Evolutionary conservation across 2,329 filamentous ascomycete species (phyloP), one percentile per base, ranked within the genome.

Genomic region (Neonectria neomacrospora): DNA sequence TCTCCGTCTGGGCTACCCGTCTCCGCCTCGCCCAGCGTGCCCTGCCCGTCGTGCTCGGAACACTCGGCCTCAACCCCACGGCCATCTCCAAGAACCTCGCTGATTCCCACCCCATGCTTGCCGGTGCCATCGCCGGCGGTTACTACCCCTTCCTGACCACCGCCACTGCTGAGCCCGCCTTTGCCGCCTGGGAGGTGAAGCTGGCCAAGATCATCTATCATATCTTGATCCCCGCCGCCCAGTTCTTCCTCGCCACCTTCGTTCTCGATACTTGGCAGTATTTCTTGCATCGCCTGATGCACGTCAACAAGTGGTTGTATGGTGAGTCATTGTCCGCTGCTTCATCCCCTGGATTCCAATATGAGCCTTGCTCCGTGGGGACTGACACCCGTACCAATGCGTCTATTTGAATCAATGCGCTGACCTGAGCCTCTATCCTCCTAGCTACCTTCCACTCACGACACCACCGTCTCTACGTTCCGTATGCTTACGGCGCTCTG

Each of bases 231-330:
- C 96, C 96, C 1, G 85, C 82, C 3, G 58, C 95, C 52, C 95
- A 98, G 77, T 92, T 97, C 75, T 80, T 87, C 61, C 74, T 92
- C 53, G 96, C 90, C 23, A 86, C 95, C 64, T 81, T 88, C 67
- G 83, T 96, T 68, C 87, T 98, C 71, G 96, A 99, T 80, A 96
- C 94, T 47, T 99, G 96, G 96, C 95, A 99, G 78, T 99, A 99
- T 81, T 97, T 97, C 80, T 86, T 95, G 73, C 96, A 99, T 80
- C 93, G 96, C 41, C 87, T 91, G 61, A 99, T 99, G 96, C 96
- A 99, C 80, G 85, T 96, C 83, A 97, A 98, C 82, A 94, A 92
- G 79, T 98, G 93, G 92, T 86, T 99, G 71, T 98, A 98, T 84
- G 91, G 93, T 96, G 84, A 80, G 91, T 86, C 61, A 34, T 50